A percentile compares a stretch with the other conserved stretches of the same genome.
phyloP scores from a whole-genome alignment of 2,329 filamentous ascomycete species.

The Talaromyces sp. region DNA sequence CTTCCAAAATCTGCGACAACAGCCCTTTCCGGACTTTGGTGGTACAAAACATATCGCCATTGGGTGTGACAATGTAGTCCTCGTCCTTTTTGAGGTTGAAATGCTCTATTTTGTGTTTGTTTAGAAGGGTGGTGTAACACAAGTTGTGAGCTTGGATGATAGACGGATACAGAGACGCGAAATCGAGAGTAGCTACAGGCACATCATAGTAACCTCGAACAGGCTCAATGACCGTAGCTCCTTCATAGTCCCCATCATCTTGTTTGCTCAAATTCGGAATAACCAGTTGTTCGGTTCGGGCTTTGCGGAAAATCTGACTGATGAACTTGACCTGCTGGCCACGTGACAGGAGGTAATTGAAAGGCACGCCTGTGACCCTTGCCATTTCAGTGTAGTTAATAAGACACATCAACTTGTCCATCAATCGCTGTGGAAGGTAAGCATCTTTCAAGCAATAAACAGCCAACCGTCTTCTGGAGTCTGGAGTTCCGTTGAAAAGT shows the following conservation, averaged over 20 bases:
- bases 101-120: slow-evolving; percentile 71
- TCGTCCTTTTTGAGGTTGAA: slow-evolving; percentile 77
- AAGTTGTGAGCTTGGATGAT: slow-evolving; percentile 99
- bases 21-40: slow-evolving; percentile 84
- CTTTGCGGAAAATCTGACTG: slow-evolving; percentile 94
- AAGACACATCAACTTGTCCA: slow-evolving; percentile 98
- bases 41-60: slow-evolving; percentile 90
- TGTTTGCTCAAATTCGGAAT: slow-evolving; percentile 80
- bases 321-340: slow-evolving; percentile 98
- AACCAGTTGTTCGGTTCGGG: slow-evolving; percentile 85
- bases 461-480: slow-evolving; percentile 83
- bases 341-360: slow-evolving; percentile 86
- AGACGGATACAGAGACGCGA: slow-evolving; percentile 95
- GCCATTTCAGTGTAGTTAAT: slow-evolving; percentile 99
- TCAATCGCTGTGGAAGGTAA: slow-evolving; percentile 85
- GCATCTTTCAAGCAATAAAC: slow-evolving; percentile 98
- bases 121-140: slow-evolving; percentile 91
- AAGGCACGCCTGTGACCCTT: slow-evolving; percentile 96
- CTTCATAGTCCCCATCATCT: slow-evolving; percentile 87
- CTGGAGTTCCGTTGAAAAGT: slow-evolving; percentile 90
- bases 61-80: slow-evolving; percentile 94
- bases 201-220: slow-evolving; percentile 90
- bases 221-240: slow-evolving; percentile 96
- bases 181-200: slow-evolving; percentile 95
- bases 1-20: slow-evolving; percentile 91